Conservation (phyloP, 139 green algal species). For the Volvox africanus region DNA sequence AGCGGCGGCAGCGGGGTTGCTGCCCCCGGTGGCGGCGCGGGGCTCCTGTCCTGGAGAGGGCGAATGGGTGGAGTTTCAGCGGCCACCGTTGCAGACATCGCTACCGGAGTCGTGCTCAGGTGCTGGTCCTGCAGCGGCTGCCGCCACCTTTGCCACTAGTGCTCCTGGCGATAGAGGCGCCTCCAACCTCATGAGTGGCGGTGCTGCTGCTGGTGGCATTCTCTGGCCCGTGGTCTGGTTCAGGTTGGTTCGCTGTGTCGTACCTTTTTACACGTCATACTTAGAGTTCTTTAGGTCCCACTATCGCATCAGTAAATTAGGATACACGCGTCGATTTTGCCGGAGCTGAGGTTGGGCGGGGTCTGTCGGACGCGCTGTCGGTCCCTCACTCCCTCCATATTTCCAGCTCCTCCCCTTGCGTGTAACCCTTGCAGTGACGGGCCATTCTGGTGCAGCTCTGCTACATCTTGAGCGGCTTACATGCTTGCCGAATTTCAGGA, state of each 20-base stretch:
- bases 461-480: no score
- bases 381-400: no score
- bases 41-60: background rate
- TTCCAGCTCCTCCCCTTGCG: no score
- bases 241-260: background rate
- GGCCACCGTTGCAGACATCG: background rate
- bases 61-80: conserved; percentile 40
- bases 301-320: no score
- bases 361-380: no score
- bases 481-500: no score
- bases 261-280: no score
- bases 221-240: conserved; percentile 49
- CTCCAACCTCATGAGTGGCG: background rate
- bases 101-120: background rate
- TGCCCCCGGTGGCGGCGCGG: conserved; percentile 36
- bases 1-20: conserved; percentile 24
- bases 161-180: background rate
- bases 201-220: background rate
- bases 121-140: background rate
- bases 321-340: no score
- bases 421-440: no score
- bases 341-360: no score
- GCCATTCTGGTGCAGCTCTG: no score
- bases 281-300: no score
- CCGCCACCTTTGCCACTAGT: background rate